These are phyloP conservation scores for Pseudocercospora eumusae DNA, from an alignment of 2,329 filamentous ascomycete species.

Conservation along the genomic window DNA sequence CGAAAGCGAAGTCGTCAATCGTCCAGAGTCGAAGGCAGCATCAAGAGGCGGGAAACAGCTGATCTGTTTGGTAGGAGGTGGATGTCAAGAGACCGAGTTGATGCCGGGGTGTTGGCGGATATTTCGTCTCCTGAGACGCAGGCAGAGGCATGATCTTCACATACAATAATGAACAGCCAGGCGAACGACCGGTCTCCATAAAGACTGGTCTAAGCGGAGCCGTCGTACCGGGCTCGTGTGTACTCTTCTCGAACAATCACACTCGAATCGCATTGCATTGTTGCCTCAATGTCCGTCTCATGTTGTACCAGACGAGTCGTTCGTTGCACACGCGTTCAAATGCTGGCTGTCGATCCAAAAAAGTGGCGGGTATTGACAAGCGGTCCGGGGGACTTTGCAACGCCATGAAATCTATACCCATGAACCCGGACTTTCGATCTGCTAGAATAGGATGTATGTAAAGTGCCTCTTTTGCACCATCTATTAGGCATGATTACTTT, in stretches of 20 bases:
- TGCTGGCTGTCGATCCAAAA: background rate
- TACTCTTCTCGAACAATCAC: too few species aligned
- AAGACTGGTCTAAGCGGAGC: background rate
- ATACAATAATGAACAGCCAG: too few species aligned
- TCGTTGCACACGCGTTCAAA: background rate
- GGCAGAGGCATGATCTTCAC: too few species aligned
- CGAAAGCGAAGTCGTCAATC: too few species aligned
- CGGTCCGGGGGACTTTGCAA: background rate
- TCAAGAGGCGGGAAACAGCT: too few species aligned
- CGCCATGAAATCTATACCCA: background rate
- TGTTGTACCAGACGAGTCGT: background rate
- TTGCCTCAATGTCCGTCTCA: background rate
- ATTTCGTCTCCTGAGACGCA: too few species aligned
- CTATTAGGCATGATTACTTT: too few species aligned
- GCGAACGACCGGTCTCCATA: background rate
- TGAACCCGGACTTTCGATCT: background rate
- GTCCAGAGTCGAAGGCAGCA: too few species aligned
- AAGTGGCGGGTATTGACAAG: slow-evolving; percentile 4
- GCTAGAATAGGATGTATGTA: background rate
- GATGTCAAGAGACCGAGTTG: too few species aligned
- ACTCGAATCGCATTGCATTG: background rate
- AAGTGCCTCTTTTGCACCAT: too few species aligned
- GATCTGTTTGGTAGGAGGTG: too few species aligned
- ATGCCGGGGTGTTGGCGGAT: too few species aligned
- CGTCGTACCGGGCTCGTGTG: background rate